Percentiles rank a stretch among this genome's conserved stretches.
phyloP scores from a whole-genome alignment of 257 asterid genomes.

The Solanum appendiculatum region DNA sequence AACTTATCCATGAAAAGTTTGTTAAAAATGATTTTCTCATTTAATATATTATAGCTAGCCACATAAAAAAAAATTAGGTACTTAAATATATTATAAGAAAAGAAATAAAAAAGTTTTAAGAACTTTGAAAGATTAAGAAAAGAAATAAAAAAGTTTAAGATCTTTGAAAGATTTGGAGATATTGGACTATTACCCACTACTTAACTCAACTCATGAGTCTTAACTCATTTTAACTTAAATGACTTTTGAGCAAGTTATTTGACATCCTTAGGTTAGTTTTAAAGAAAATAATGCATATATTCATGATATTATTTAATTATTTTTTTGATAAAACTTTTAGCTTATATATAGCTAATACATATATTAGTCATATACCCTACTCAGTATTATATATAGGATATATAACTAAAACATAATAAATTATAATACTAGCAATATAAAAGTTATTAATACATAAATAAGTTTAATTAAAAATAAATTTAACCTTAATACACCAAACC shows the following conservation, averaged over 20 bases:
- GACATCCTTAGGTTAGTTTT: not conserved
- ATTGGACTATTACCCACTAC: not conserved
- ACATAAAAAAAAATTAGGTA: not conserved
- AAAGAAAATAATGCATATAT: not conserved
- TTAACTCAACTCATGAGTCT: not conserved
- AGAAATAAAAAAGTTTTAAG: not conserved
- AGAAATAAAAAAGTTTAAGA: not conserved
- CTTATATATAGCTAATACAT: not conserved
- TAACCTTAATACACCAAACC: not conserved
- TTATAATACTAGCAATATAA: not conserved
- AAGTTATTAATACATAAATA: not conserved
- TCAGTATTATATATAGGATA: not conserved
- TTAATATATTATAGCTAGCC: no score
- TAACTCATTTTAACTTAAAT: not conserved
- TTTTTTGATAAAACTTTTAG: not conserved
- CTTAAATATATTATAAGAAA: not conserved
- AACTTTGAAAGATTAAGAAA: not conserved
- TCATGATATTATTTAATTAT: not conserved
- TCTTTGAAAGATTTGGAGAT: no score
- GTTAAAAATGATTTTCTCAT: no score
- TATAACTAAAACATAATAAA: not conserved
- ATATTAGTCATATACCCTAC: not conserved
- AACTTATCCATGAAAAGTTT: no score
- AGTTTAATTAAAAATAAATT: no score
- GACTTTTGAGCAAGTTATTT: not conserved